These are phyloP conservation scores for Colletotrichum higginsianum DNA, from an alignment of 2,329 filamentous ascomycete species.

Conservation along the genomic window DNA sequence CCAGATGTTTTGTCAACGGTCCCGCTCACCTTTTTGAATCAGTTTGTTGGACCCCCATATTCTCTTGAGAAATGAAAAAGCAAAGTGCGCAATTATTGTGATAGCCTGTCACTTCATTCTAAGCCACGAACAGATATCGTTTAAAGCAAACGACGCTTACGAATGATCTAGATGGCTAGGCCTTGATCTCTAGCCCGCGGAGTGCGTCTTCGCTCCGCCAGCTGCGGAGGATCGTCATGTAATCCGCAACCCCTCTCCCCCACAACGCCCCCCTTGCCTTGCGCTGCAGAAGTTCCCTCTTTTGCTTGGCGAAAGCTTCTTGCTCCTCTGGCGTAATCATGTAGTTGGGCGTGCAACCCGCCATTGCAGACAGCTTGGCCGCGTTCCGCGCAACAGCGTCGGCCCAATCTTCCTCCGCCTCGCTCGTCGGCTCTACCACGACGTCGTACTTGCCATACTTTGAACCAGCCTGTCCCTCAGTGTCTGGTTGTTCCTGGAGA, in stretches of 20 bases:
- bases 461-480: accelerated
- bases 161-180: background rate
- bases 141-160: background rate
- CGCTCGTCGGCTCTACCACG: constrained; percentile 46
- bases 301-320: background rate
- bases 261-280: constrained; percentile 1
- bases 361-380: constrained; percentile 26
- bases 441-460: constrained; percentile 55
- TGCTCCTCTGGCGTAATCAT: constrained; percentile 9
- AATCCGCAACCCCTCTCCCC: constrained; percentile 2
- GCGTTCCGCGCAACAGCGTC: constrained; percentile 51
- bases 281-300: background rate
- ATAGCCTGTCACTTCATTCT: too few relatives aligned
- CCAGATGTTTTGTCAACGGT: too few relatives aligned
- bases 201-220: background rate
- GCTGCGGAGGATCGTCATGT: constrained; percentile 5
- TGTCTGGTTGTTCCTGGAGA: background rate
- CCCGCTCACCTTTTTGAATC: too few relatives aligned
- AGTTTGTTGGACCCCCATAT: too few relatives aligned
- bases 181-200: background rate
- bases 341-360: constrained; percentile 32
- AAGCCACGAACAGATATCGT: too few relatives aligned
- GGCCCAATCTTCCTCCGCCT: constrained; percentile 46
- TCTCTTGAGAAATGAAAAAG: too few relatives aligned
- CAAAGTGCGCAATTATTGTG: too few relatives aligned